Evolutionary conservation across 805 yeast species (phyloP).

Genomic region (Teunomyces funiuensis): DNA sequence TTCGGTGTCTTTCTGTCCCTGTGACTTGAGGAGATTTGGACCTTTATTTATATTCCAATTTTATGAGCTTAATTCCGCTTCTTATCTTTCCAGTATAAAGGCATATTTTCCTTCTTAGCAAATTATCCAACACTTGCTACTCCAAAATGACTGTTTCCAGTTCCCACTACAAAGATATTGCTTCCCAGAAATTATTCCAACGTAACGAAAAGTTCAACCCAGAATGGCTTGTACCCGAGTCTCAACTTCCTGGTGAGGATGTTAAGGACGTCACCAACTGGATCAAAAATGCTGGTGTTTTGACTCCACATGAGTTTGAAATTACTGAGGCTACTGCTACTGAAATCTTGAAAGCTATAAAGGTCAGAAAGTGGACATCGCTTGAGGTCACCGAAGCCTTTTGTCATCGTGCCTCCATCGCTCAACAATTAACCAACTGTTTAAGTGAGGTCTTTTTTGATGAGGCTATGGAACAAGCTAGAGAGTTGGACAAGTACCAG

Average conservation of each 20-base stretch:
- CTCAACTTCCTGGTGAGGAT: constrained; percentile 27
- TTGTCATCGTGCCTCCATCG: constrained; percentile 57
- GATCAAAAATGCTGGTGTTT: constrained; percentile 35
- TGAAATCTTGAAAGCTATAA: constrained; percentile 28
- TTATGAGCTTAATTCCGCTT: background rate
- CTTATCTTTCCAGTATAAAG: background rate
- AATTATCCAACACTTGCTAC: background rate
- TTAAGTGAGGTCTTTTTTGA: constrained; percentile 37
- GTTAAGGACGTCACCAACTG: constrained; percentile 39
- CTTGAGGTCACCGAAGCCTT: constrained; percentile 52
- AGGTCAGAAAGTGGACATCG: constrained; percentile 32
- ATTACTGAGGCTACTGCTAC: constrained; percentile 37
- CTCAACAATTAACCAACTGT: constrained; percentile 52
- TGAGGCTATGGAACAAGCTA: constrained; percentile 24
- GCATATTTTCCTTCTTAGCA: background rate
- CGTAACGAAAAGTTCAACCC: constrained; percentile 44
- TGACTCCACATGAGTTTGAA: constrained; percentile 34
- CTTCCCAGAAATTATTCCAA: constrained; percentile 38
- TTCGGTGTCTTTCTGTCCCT: constrained; percentile 6
- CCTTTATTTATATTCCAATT: background rate
- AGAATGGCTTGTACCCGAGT: constrained; percentile 45
- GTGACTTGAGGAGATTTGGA: constrained; percentile 7
- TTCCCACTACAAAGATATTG: constrained; percentile 34
- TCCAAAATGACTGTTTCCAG: constrained; percentile 4
- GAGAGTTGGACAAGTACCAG: constrained; percentile 23